Percentiles rank a stretch among this genome's conserved stretches.
Evolutionary conservation across 1,284 basidiomycete species (phyloP).

Genomic region (Ceratobasidium papillatum): DNA sequence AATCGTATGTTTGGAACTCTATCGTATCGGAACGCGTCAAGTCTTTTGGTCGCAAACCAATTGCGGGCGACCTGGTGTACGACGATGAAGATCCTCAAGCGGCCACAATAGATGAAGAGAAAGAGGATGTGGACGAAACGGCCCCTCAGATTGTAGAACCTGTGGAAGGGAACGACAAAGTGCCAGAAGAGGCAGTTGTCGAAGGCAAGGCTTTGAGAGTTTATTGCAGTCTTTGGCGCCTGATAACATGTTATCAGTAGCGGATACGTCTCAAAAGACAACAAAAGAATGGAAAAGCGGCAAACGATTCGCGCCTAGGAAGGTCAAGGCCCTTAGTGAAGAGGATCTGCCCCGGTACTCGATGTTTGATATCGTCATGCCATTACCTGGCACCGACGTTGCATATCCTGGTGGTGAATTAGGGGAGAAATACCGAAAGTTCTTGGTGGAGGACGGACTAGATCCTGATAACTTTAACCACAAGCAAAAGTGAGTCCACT

Average conservation of each 20-base stretch:
- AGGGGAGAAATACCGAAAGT: conserved; percentile 82
- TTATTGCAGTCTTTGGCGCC: background rate
- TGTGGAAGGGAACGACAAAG: conserved; percentile 37
- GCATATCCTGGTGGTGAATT: conserved; percentile 85
- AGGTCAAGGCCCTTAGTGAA: conserved; percentile 78
- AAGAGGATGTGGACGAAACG: conserved; percentile 60
- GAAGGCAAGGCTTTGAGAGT: background rate
- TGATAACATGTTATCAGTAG: background rate
- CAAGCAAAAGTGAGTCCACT: conserved; percentile 72
- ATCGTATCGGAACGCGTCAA: conserved; percentile 92
- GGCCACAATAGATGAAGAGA: conserved; percentile 52
- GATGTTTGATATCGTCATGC: conserved; percentile 95
- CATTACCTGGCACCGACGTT: conserved; percentile 92
- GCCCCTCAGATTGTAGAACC: conserved; percentile 27
- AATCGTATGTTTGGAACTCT: conserved; percentile 98
- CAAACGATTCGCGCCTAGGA: conserved; percentile 53
- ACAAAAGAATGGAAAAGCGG: conserved; percentile 48
- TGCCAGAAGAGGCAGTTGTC: conserved; percentile 2
- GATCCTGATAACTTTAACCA: conserved; percentile 87
- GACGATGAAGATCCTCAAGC: conserved; percentile 54
- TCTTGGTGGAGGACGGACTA: conserved; percentile 84
- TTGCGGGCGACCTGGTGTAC: conserved; percentile 89
- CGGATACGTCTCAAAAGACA: conserved; percentile 23
- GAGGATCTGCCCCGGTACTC: conserved; percentile 80
- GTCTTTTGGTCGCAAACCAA: conserved; percentile 77